Percentiles rank a stretch among this genome's conserved stretches.
Conservation (phyloP, 23 red algal genomes). For the Gracilaria domingensis region DNA sequence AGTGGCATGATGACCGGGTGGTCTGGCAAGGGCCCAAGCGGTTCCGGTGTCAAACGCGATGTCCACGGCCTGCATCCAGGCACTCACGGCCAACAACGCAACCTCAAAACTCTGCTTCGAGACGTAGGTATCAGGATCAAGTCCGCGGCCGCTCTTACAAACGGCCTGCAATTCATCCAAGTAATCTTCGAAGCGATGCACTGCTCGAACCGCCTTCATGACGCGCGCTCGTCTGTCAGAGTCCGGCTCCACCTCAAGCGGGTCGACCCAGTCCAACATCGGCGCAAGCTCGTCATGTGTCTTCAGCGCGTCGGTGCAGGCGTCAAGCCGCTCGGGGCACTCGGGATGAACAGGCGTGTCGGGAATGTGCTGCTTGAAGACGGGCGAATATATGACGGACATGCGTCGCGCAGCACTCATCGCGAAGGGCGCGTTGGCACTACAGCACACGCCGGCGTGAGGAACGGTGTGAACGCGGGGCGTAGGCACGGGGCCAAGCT, state of each 20-base stretch:
- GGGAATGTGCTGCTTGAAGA: constrained; percentile 66
- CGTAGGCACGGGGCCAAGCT: not conserved
- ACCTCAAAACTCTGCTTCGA: constrained; percentile 56
- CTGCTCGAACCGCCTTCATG: constrained; percentile 41
- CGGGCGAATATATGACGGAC: constrained; percentile 67
- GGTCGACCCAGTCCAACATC: constrained; percentile 56
- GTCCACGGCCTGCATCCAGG: constrained; percentile 90
- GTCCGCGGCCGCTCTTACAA: constrained; percentile 40
- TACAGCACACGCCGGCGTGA: not conserved
- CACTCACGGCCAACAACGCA: constrained; percentile 71
- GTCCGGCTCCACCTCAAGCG: constrained; percentile 7
- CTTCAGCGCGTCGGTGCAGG: constrained; percentile 50
- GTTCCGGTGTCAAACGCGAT: constrained; percentile 30
- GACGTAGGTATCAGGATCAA: constrained; percentile 95
- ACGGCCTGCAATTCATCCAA: constrained; percentile 71
- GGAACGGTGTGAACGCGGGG: not conserved
- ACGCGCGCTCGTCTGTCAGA: constrained; percentile 49
- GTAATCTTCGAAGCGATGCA: constrained; percentile 81
- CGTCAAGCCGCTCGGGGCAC: constrained; percentile 75
- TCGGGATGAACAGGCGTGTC: constrained; percentile 65
- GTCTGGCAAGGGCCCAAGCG: constrained; percentile 76
- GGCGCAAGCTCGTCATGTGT: constrained; percentile 21
- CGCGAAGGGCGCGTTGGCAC: not conserved
- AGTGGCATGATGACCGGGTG: constrained; percentile 99
- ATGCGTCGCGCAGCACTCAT: constrained; percentile 49